Evolutionary conservation across 495 filamentous ascomycete genomes (phyloP), one percentile per base, ranked within the genome.

Genomic region (Neurospora hispaniola): DNA sequence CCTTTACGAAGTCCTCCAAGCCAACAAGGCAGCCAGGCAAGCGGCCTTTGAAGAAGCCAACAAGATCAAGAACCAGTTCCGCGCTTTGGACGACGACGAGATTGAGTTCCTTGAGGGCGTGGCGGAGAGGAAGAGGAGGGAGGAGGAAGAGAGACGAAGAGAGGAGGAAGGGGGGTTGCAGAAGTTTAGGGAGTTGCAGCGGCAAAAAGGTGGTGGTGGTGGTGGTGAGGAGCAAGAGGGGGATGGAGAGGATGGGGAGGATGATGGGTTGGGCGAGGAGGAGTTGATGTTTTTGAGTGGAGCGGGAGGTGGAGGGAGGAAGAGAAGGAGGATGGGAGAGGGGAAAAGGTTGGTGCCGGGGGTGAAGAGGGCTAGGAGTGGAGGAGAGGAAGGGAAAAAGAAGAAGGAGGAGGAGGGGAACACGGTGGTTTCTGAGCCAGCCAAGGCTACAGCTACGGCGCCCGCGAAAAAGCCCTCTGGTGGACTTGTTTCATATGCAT

Each of bases 11-110:
- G 88, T 95, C 7, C 82, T 99, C 69, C 90, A 98, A 83, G 92
- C 91, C 71, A 98, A 98, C 80, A 98, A 98, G 89, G 94, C 92
- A 79, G 93, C 93, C 75, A 98, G 98, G 81, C 94, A 98, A 83
- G 94, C 97, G 78, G 94, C 93, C 70, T 97, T 98, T 81, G 95
- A 97, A 81, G 96, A 99, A 81, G 90, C 92, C 75, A 88, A 88
- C 72, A 88, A 90, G 73, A 81, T 99, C 66, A 92, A 91, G 81
- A 97, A 98, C 80, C 96, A 98, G 84, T 99, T 98, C 84, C 91
- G 94, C 71, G 88, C 93, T 10, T 88, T 99, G 44, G 94, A 98
- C 78, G 93, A 97, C 74, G 94, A 96, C 77, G 96, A 99, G 82
- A 87, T 96, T 73, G 94, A 97, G 4, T 99, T 97, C 77, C 82